Conservation (phyloP, 345 rosid genomes). For the Stellera chamaejasme region DNA sequence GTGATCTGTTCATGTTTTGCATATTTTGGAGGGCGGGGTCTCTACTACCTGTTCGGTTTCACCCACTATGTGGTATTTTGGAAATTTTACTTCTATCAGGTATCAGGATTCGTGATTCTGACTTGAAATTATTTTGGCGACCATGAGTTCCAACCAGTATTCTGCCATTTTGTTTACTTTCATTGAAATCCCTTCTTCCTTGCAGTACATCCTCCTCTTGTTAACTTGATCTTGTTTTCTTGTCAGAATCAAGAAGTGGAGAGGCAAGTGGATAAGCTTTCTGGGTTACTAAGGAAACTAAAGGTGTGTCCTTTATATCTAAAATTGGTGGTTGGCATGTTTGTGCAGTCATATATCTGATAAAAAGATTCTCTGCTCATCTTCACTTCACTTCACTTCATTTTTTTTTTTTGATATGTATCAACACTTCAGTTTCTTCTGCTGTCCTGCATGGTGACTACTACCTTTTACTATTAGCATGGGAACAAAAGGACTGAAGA, state of each 20-base stretch:
- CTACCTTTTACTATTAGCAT: too few relatives aligned
- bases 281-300: slow-evolving; percentile 42
- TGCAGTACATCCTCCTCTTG: slow-evolving; percentile 1
- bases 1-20: background rate
- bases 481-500: too few relatives aligned
- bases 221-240: slow-evolving; percentile 8
- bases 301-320: slow-evolving; percentile 33
- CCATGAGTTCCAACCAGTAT: background rate
- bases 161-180: background rate
- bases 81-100: background rate
- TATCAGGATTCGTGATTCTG: background rate
- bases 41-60: background rate
- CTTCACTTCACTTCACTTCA: too few relatives aligned
- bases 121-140: background rate
- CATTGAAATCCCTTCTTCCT: background rate
- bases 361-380: too few relatives aligned
- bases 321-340: too few relatives aligned
- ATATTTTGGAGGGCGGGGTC: background rate
- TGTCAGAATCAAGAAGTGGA: slow-evolving; percentile 56
- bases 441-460: too few relatives aligned
- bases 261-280: slow-evolving; percentile 46
- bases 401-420: too few relatives aligned
- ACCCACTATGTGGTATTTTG: too few relatives aligned
- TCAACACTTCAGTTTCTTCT: too few relatives aligned
- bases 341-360: too few relatives aligned